phyloP scores from a whole-genome alignment of 495 filamentous ascomycete genomes.

The Talaromyces liani region DNA sequence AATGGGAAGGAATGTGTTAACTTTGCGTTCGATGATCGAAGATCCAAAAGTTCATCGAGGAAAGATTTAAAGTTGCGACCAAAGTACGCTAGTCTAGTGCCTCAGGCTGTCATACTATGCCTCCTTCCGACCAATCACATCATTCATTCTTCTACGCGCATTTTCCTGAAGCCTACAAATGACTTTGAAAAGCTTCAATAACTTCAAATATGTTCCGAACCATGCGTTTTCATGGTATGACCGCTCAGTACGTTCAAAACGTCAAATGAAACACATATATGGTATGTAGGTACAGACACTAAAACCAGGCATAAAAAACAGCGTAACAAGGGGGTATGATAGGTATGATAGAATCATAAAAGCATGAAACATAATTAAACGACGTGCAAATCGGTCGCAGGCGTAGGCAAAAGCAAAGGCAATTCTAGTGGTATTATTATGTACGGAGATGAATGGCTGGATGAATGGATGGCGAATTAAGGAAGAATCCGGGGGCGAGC shows the following conservation, averaged over 20 bases:
- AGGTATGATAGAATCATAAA: slow-evolving; percentile 7
- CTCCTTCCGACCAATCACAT: background rate
- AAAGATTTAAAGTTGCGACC: background rate
- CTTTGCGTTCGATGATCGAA: background rate
- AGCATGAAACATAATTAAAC: slow-evolving; percentile 11
- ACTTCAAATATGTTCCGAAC: background rate
- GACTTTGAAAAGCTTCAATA: background rate
- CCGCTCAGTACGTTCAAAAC: background rate
- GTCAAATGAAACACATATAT: background rate
- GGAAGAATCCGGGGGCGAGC: background rate
- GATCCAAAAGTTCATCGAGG: background rate
- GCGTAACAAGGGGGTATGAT: background rate
- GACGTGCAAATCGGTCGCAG: background rate
- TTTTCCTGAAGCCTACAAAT: background rate
- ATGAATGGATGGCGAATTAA: background rate
- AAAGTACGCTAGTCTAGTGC: background rate
- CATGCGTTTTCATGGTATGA: background rate
- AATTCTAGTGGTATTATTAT: slow-evolving; percentile 1
- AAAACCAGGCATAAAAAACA: slow-evolving; percentile 6
- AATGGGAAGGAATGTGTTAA: background rate
- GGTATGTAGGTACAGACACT: background rate
- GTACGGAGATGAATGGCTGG: background rate
- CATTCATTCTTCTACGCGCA: background rate
- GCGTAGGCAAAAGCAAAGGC: background rate
- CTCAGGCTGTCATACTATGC: background rate